Base-by-base conservation (phyloP, 176 grass and related monocot genomes). In the Bothriochloa decipiens region DNA sequence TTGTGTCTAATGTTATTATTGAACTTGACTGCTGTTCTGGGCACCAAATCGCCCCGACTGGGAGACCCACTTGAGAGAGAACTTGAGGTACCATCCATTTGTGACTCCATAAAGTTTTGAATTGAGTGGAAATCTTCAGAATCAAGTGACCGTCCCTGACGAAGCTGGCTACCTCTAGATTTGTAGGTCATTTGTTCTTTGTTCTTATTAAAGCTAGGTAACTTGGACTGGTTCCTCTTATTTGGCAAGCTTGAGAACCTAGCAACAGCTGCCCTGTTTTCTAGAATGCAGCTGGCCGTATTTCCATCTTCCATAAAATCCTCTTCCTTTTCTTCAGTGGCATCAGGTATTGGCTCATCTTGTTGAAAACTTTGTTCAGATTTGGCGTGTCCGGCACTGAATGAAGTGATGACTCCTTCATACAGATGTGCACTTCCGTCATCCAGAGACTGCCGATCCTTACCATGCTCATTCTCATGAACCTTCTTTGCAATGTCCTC, bases 101-200 rank as follows among this genome's bases (percentile, higher is more conserved):
- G 84, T 0, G 66, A 68, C 74, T 87, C 89, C 3, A 85, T 81
- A 74, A 90, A 83, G 62, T 90, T 95, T 72, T 89, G 85, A 7
- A 89, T 83, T 40, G 87, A 86, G 5, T 70, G 74, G 43, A 89
- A 95, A 55, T 98, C 91, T 77, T 75, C 84, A 49, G 91, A 90
- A 85, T 96, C 89, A 68, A 99, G 82, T 28, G 85, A 99, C 12
- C 75, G 64, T 64, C 78, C 81, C 80, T 81, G 75, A 33, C 29
- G 26, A 72, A 88, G 55, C 75, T 85, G 80, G 23, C 46, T 66
- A 64, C 23, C 81, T 58, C 58, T 74, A 67, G 78, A 88, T 86
- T 26, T 83, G 41, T 67, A 78, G 16, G 68, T 62, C 46, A 27
- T 67, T 8, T 80, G 62, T 81, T 91, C 81, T 80, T 86, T 90